Base-by-base conservation (phyloP, 148 eudicot species). In the Linanthus parryae region DNA sequence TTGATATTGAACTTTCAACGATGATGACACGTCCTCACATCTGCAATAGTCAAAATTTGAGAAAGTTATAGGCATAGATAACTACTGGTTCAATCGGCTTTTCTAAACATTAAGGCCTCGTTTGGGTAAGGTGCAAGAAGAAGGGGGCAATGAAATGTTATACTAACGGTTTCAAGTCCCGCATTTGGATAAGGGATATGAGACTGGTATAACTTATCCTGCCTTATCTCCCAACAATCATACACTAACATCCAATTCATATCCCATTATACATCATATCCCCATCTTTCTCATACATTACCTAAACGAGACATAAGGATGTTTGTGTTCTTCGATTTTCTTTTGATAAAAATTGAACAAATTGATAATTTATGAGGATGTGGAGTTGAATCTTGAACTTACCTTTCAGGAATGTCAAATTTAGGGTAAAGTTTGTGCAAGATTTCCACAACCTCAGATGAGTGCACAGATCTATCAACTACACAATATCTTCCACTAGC, bases 401-500 rank as follows among this genome's bases (percentile, higher is more conserved):
- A 69, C 75, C 56, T 72, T 3, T 63, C 31, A 25, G 78, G 69
- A 36, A 72, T 54, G 24, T 39, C 33, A 44, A 69, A 45, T 20
- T 61, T 21, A 15, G 78, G 78, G 29, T 68, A 73, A 30, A 77
- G 54, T 11, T 69, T 59, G 1, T 34, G 45, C 18, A 73, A 44
- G 52, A 65, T 54, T 7, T 28, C 33, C 12, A 70, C 48, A 8
- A 66, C 35, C 47, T 70, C 65, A 7, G 62, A 59, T 16, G 31
- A 48, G 43, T 54, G 66, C 2, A 46, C 47, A 45, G 51, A 50
- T 26, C 46, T 59, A 33, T 47, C 72, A 21, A 67, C 79, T 25
- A 78, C 35, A 33, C 66, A 56, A 19, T 73, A 73, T 53, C 79
- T 70, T 29, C 83, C 83, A 53, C 33, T 34, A 3, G 79, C 83